Evolutionary conservation across 2,329 filamentous ascomycete genomes (phyloP), one percentile per base, ranked within the genome.

Genomic region (Parasarocladium wereldwijsianum): DNA sequence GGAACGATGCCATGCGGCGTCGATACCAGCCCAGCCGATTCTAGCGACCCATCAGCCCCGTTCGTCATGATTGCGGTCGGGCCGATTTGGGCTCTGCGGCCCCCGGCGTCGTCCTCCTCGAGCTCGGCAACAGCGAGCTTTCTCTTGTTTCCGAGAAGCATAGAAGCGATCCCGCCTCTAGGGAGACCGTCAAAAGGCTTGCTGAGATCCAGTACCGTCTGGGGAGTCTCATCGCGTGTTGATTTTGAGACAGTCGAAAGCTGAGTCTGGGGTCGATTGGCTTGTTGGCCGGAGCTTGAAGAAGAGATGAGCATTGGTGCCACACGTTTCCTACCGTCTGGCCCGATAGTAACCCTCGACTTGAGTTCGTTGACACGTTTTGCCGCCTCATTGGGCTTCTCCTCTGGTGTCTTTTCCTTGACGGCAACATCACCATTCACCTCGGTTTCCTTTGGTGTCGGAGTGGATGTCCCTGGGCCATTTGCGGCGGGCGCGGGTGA

Each of bases 301-400:
- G 84, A 85, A 1, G 87, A 93, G 6, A 98, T 83, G 9, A 98
- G 64, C 38, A 98, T 63, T 2, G 90, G 90, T 4, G 85, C 82
- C 32, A 98, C 87, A 32, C 90, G 72, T 58, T 98, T 98, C 57
- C 90, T 96, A 17, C 90, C 90, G 40, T 98, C 87, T 50, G 94
- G 96, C 0, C 84, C 93, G 36, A 94, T 77, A 0, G 87, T 94
- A 4, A 96, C 86, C 31, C 90, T 71, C 37, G 87, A 83, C 54
- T 96, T 96, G 38, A 96, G 55, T 43, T 62, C 61, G 37, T 58
- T 64, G 44, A 71, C 62, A 35, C 66, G 55, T 35, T 69, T 60
- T 1, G 60, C 65, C 4, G 58, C 48, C 47, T 72, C 70, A 38
- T 70, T 64, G 1, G 59, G 59, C 7, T 52, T 54, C 39, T 71